A percentile compares a stretch with the other conserved stretches of the same genome.
These are phyloP conservation scores for Lactarius trivialis DNA, from an alignment of 768 basidiomycete genomes.

Conservation along the genomic window DNA sequence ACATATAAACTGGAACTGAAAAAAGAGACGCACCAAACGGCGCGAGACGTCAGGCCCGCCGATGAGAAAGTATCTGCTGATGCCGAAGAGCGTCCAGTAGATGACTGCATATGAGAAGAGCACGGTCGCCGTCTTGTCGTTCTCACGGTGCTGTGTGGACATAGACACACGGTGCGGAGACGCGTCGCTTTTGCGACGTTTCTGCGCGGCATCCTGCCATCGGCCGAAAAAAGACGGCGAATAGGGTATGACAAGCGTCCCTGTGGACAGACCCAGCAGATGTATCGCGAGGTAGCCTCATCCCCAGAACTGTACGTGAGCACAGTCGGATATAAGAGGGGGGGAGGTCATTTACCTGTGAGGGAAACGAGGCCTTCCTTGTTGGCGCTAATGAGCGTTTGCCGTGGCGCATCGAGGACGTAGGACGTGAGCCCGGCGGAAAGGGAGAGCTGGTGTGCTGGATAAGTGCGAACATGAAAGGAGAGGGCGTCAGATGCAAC, in stretches of 20 bases:
- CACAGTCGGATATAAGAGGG: background rate
- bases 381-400: conserved; percentile 64
- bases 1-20: background rate
- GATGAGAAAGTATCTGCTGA: conserved; percentile 29
- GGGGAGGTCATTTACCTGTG: conserved; percentile 39
- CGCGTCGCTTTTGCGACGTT: conserved; percentile 22
- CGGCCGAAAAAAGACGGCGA: conserved; percentile 66
- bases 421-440: conserved; percentile 54
- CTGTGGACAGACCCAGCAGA: conserved; percentile 74
- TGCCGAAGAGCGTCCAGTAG: conserved; percentile 66
- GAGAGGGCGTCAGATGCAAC: background rate
- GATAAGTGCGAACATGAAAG: background rate
- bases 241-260: conserved; percentile 74
- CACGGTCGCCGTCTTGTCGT: conserved; percentile 70
- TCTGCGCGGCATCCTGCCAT: conserved; percentile 30
- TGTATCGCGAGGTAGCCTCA: conserved; percentile 88
- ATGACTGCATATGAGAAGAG: conserved; percentile 67
- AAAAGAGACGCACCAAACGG: conserved; percentile 43
- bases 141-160: conserved; percentile 41
- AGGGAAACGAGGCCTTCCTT: conserved; percentile 89
- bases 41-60: conserved; percentile 46
- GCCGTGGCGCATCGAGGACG: conserved; percentile 59
- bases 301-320: conserved; percentile 1
- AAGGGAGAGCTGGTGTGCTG: conserved; percentile 70
- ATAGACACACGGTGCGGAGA: conserved; percentile 14